phyloP scores from a whole-genome alignment of 495 filamentous ascomycete species.

The Aspergillus panamensis region DNA sequence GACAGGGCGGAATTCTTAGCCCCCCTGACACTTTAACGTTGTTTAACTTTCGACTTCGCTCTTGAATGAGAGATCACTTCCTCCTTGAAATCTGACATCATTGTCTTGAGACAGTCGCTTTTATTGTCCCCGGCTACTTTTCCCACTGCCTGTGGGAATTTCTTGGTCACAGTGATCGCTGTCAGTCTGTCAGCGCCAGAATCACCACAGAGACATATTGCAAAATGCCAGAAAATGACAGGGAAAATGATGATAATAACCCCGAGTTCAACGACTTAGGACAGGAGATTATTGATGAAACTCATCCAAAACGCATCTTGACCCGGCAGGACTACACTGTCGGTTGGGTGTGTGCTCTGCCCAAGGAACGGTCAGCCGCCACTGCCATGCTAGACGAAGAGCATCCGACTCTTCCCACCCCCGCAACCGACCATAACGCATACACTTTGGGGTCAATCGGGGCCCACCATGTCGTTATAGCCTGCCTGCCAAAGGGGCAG shows the following conservation, averaged over 20 bases:
- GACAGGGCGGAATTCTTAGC: not conserved
- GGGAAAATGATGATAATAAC: not conserved
- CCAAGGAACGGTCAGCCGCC: not conserved
- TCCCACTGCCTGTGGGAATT: no score
- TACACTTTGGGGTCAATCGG: slow-evolving; percentile 9
- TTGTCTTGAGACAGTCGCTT: not conserved
- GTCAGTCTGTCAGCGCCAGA: not conserved
- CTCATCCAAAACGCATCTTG: not conserved
- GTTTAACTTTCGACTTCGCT: no score
- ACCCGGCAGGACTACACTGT: not conserved
- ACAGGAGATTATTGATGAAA: no score
- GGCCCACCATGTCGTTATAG: slow-evolving; percentile 44
- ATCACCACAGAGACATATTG: not conserved
- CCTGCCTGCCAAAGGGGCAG: slow-evolving; percentile 31
- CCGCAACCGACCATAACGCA: not conserved
- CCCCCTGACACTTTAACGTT: not conserved
- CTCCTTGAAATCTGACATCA: not conserved
- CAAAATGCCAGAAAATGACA: not conserved
- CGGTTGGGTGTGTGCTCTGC: not conserved
- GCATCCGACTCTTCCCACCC: not conserved
- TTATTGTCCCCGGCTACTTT: not conserved
- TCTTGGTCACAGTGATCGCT: not conserved
- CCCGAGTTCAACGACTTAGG: no score
- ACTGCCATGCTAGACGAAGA: not conserved
- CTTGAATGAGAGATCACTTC: no score